Conservation (phyloP, 1,284 basidiomycete genomes). For the Rhodotorula sp. region DNA sequence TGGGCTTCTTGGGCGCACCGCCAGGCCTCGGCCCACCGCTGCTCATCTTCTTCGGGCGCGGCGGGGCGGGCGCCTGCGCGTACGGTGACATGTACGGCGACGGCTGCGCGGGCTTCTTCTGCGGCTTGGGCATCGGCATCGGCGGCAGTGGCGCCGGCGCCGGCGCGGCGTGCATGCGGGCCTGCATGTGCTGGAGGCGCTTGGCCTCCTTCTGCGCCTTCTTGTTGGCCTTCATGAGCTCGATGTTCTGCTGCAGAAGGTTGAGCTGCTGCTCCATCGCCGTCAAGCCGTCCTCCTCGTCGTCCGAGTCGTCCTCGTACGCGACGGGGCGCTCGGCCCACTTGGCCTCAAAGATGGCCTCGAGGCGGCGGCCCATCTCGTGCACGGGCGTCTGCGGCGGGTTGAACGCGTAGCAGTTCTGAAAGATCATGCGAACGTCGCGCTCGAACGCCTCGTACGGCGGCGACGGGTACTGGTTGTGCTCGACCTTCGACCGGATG, state of each 20-base stretch:
- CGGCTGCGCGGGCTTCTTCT: slow-evolving; percentile 16
- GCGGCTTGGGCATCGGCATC: slow-evolving; percentile 5
- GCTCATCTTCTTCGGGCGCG: slow-evolving; percentile 20
- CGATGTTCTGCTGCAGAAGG: slow-evolving; percentile 42
- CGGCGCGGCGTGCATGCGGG: not conserved
- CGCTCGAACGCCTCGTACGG: slow-evolving; percentile 83
- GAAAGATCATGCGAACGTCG: slow-evolving; percentile 91
- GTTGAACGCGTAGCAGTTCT: slow-evolving; percentile 92
- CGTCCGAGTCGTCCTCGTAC: slow-evolving; percentile 32
- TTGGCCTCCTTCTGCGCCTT: slow-evolving; percentile 34
- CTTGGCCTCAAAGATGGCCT: slow-evolving; percentile 86
- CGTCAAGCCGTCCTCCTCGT: slow-evolving; percentile 43
- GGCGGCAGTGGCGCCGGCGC: slow-evolving; percentile 15
- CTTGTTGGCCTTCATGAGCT: slow-evolving; percentile 41
- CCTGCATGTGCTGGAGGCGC: slow-evolving; percentile 25
- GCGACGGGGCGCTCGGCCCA: slow-evolving; percentile 61
- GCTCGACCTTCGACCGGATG: slow-evolving; percentile 79
- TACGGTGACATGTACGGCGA: slow-evolving; percentile 20
- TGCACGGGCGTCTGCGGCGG: slow-evolving; percentile 84
- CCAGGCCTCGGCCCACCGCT: slow-evolving; percentile 29
- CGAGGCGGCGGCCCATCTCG: slow-evolving; percentile 74
- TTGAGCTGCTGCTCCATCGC: slow-evolving; percentile 46
- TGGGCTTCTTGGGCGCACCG: slow-evolving; percentile 35
- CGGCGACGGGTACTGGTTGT: slow-evolving; percentile 69
- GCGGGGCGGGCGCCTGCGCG: slow-evolving; percentile 8